A percentile compares a stretch with the other conserved stretches of the same genome.
phyloP scores from a whole-genome alignment of 2,329 filamentous ascomycete species.

The Claviceps purpurea region DNA sequence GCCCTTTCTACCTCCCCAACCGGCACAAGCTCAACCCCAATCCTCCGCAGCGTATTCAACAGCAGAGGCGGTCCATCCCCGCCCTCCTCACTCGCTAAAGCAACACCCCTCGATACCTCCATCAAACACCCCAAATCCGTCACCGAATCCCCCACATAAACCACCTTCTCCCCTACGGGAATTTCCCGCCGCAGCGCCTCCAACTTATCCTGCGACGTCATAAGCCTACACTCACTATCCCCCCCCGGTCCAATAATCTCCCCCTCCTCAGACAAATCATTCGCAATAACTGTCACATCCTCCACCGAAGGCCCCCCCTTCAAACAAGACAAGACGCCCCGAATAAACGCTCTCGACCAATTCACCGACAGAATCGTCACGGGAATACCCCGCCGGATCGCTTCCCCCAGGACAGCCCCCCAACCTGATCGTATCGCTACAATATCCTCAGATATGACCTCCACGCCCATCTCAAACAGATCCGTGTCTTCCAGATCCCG shows the following conservation, averaged over 20 bases:
- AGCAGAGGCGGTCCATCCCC: slow-evolving; percentile 13
- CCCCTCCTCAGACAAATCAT: slow-evolving; percentile 26
- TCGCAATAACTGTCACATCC: slow-evolving; percentile 26
- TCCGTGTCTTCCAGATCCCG: slow-evolving; percentile 19
- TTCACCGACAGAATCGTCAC: slow-evolving; percentile 37
- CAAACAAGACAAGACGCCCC: slow-evolving; percentile 23
- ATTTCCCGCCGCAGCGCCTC: slow-evolving; percentile 18
- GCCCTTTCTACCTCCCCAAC: slow-evolving; percentile 9
- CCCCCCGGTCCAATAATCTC: slow-evolving; percentile 25
- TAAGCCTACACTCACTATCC: slow-evolving; percentile 12
- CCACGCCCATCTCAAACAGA: slow-evolving; percentile 25
- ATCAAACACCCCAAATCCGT: slow-evolving; percentile 43
- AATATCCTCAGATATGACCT: slow-evolving; percentile 19
- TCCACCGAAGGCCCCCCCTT: no score
- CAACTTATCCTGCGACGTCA: slow-evolving; percentile 33
- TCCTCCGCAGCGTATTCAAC: slow-evolving; percentile 22
- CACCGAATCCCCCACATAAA: slow-evolving; percentile 46
- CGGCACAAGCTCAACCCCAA: slow-evolving; percentile 26
- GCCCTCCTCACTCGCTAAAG: slow-evolving; percentile 26
- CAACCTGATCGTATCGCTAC: slow-evolving; percentile 29
- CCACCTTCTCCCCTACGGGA: slow-evolving; percentile 11
- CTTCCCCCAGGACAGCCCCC: slow-evolving; percentile 14
- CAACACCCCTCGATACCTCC: slow-evolving; percentile 26
- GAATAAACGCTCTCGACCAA: slow-evolving; percentile 35
- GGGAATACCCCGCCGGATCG: slow-evolving; percentile 19